Base-by-base conservation (phyloP, 177 flowering plant genomes). In the Vitis hybrid region DNA sequence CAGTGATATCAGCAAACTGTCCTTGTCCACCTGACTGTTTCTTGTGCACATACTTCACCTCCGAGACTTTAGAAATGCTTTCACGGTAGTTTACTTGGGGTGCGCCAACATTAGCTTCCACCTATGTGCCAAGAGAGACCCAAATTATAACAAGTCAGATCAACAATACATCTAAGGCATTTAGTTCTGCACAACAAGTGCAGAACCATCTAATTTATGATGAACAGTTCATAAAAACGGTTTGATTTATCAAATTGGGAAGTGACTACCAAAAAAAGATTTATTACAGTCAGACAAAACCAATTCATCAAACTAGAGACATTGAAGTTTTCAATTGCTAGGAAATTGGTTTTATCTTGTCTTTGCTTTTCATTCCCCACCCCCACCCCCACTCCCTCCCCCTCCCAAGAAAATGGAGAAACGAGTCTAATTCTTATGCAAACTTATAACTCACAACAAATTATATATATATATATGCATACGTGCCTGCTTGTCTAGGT, bases 1-100 rank as follows among this genome's bases (percentile, higher is more conserved):
- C 84, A 1, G 95, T 88, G 63, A 96, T 80, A 50, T 96, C 97
- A 51, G 97, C 99, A 82, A 92, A 96, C 86, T 96, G 98, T 19
- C 99, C 99, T 73, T 82, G 85, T 20, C 99, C 99, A 61, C 97
- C 99, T 10, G 98, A 91, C 72, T 96, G 99, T 68, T 96, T 96
- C 82, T 93, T 93, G 86, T 96, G 99, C 8, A 90, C 76, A 58
- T 93, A 93, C 79, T 87, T 90, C 57, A 90, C 91, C 78, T 93
- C 97, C 7, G 95, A 71, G 5, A 80, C 54, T 71, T 67, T 90
- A 3, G 97, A 92, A 63, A 96, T 96, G 82, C 98, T 96, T 72
- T 96, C 99, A n/a, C 99, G 84, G 80, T 96, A 93, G 80, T 93
- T 93, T 26, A 96, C 99, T 85, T 93, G 99, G 6, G 98, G 99